Evolutionary conservation across 2,329 filamentous ascomycete genomes (phyloP).

Genomic region (Penicillium psychrosexuale): DNA sequence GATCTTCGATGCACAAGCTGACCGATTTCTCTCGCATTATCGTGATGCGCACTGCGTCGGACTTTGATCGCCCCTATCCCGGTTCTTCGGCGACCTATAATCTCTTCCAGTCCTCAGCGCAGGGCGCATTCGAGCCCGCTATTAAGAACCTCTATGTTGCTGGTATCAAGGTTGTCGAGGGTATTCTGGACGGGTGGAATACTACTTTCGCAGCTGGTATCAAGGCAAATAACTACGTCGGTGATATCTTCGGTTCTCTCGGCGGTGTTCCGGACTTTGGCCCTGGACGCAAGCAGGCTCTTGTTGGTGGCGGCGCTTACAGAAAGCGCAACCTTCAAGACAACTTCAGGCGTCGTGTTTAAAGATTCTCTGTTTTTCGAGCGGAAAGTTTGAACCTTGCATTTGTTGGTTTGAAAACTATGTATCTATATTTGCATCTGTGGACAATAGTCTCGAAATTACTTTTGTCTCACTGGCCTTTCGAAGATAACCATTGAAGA

Average conservation of each 20-base stretch:
- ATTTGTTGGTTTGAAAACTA: not conserved
- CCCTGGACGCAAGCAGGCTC: constrained; percentile 20
- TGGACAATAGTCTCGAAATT: no score
- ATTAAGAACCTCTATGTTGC: constrained; percentile 65
- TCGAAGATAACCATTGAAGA: no score
- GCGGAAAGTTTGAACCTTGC: not conserved
- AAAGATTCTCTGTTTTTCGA: not conserved
- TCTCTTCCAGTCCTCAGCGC: constrained; percentile 54
- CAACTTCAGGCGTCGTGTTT: constrained; percentile 10
- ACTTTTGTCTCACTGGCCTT: no score
- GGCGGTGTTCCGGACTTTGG: constrained; percentile 66
- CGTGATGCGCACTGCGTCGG: constrained; percentile 65
- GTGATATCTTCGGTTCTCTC: constrained; percentile 67
- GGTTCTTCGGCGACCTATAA: constrained; percentile 57
- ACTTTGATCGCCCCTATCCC: constrained; percentile 68
- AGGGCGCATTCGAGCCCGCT: constrained; percentile 63
- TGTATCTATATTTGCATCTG: not conserved
- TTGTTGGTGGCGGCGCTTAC: constrained; percentile 21
- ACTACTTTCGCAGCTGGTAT: constrained; percentile 57
- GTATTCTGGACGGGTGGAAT: constrained; percentile 62
- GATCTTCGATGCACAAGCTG: constrained; percentile 54
- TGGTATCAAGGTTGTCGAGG: constrained; percentile 62
- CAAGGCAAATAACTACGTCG: constrained; percentile 62
- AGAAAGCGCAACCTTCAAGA: constrained; percentile 17
- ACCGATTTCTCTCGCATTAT: constrained; percentile 67